Conservation (phyloP, 2,329 filamentous ascomycete genomes). For the Cercospora citrullina region DNA sequence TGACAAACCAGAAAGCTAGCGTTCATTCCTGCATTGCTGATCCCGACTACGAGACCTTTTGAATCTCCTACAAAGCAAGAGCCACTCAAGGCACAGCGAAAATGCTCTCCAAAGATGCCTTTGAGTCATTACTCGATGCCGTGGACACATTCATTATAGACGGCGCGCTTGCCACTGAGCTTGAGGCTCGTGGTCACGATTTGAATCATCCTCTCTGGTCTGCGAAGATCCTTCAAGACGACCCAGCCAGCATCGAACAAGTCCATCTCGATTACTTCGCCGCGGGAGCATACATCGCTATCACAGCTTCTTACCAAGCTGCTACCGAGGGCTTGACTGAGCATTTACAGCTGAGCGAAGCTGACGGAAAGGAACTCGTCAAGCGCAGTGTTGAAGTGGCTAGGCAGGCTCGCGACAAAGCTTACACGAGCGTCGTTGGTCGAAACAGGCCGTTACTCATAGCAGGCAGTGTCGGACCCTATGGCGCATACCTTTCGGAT, state of each 20-base stretch:
- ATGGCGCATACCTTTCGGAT: slow-evolving; percentile 50
- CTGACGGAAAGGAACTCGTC: slow-evolving; percentile 42
- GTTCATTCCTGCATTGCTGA: neutral
- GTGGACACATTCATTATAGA: slow-evolving; percentile 44
- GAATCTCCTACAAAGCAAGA: neutral
- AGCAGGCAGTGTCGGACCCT: slow-evolving; percentile 51
- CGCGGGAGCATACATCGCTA: slow-evolving; percentile 49
- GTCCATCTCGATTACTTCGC: slow-evolving; percentile 49
- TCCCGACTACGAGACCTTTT: neutral
- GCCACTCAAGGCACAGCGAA: neutral
- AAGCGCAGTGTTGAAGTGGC: slow-evolving; percentile 46
- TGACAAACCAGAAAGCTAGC: neutral
- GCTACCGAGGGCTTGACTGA: slow-evolving; percentile 44
- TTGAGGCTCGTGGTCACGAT: slow-evolving; percentile 47
- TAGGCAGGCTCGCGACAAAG: slow-evolving; percentile 38
- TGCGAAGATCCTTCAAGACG: slow-evolving; percentile 43
- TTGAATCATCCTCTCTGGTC: slow-evolving; percentile 50
- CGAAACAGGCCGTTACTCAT: slow-evolving; percentile 36
- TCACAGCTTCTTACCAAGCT: slow-evolving; percentile 52
- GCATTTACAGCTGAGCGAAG: slow-evolving; percentile 40
- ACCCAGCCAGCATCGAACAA: slow-evolving; percentile 45
- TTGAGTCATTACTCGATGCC: slow-evolving; percentile 28
- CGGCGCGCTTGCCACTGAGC: slow-evolving; percentile 51
- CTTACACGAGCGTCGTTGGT: neutral
- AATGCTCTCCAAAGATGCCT: slow-evolving; percentile 32